Conservation (phyloP, 2,329 filamentous ascomycete species). For the Aspergillus transmontanensis region DNA sequence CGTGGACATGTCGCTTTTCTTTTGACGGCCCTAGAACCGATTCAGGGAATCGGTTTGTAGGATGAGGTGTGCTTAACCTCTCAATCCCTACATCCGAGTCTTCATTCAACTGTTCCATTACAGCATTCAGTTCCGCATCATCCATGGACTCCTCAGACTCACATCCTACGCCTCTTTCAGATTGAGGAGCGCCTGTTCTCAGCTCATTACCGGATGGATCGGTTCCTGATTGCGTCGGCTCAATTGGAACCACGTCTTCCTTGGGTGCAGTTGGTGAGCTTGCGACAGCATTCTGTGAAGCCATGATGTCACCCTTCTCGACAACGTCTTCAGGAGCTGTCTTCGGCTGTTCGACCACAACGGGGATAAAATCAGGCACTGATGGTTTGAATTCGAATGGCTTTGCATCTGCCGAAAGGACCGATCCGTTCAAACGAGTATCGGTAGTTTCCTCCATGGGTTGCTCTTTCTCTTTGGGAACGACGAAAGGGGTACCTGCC, state of each 20-base stretch:
- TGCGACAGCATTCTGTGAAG: slow-evolving; percentile 38
- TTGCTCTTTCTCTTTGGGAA: slow-evolving; percentile 14
- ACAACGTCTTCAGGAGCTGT: slow-evolving; percentile 22
- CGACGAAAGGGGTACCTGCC: slow-evolving; percentile 3
- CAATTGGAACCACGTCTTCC: slow-evolving; percentile 15
- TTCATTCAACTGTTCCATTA: slow-evolving; percentile 82
- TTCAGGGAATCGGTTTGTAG: slow-evolving; percentile 27
- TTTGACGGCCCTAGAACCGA: slow-evolving; percentile 54
- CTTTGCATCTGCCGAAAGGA: slow-evolving; percentile 70
- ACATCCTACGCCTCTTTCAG: slow-evolving; percentile 20
- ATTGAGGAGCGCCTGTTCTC: slow-evolving; percentile 8
- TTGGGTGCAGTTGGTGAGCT: slow-evolving; percentile 29
- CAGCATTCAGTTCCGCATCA: slow-evolving; percentile 78
- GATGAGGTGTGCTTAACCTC: slow-evolving; percentile 49
- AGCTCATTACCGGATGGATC: slow-evolving; percentile 7
- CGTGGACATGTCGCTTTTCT: slow-evolving; percentile 54
- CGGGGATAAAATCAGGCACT: slow-evolving; percentile 32
- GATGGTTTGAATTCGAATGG: slow-evolving; percentile 61
- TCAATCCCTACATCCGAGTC: slow-evolving; percentile 76
- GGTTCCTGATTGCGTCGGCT: slow-evolving; percentile 16
- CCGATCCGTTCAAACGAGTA: slow-evolving; percentile 47
- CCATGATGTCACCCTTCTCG: slow-evolving; percentile 32
- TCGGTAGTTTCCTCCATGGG: slow-evolving; percentile 24
- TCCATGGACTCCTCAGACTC: slow-evolving; percentile 39
- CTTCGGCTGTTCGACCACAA: slow-evolving; percentile 15